A percentile compares a stretch with the other conserved stretches of the same genome.
These are phyloP conservation scores for Geranomyces variabilis DNA, from an alignment of 192 early-diverging fungal genomes.

Conservation along the genomic window DNA sequence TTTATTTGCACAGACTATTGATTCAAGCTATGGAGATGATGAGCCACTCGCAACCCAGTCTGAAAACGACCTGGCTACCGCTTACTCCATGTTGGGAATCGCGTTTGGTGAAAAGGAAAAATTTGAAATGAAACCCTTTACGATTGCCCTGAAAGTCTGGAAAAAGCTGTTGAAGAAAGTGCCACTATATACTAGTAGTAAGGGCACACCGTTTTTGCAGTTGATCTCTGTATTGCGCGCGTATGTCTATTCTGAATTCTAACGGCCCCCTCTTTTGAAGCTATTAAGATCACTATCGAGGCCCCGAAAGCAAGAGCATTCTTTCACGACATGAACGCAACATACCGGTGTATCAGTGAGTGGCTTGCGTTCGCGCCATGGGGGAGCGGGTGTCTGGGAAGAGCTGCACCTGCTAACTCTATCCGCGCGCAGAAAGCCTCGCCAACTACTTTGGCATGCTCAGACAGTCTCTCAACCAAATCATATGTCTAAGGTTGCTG, in stretches of 20 bases:
- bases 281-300: slow-evolving; percentile 22
- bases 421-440: neutral
- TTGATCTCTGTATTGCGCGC: neutral
- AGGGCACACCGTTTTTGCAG: neutral
- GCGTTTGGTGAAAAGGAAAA: slow-evolving; percentile 43
- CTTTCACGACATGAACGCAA: slow-evolving; percentile 53
- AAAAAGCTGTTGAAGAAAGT: slow-evolving; percentile 55
- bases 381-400: neutral
- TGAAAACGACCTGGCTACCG: slow-evolving; percentile 58
- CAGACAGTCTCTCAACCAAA: slow-evolving; percentile 57
- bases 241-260: slow-evolving; percentile 11
- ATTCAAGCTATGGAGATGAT: slow-evolving; percentile 44
- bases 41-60: neutral
- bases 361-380: neutral
- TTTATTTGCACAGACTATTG: slow-evolving; percentile 28
- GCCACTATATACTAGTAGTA: slow-evolving; percentile 31
- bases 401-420: neutral
- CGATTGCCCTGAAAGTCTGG: slow-evolving; percentile 63
- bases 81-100: slow-evolving; percentile 63
- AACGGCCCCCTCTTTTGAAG: slow-evolving; percentile 9
- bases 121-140: slow-evolving; percentile 46
- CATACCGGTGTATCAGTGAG: slow-evolving; percentile 56
- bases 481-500: slow-evolving; percentile 58
- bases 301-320: slow-evolving; percentile 33
- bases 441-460: slow-evolving; percentile 64